Percentiles rank a stretch among this genome's conserved stretches.
Evolutionary conservation across 148 eudicot genomes (phyloP).

Genomic region (Suaeda aralocaspica): DNA sequence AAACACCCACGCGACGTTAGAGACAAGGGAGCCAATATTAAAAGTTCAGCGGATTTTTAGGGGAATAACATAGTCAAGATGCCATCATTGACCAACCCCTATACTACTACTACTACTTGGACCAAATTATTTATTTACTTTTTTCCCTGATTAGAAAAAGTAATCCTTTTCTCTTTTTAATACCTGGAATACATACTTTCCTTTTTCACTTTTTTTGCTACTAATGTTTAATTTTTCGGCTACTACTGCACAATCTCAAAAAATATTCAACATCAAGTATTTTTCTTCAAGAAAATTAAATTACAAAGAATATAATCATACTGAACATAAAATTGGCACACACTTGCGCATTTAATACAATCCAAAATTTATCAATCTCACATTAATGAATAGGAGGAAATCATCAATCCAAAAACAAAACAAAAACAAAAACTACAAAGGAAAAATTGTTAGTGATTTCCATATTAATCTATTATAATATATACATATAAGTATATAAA

Average conservation of each 20-base stretch:
- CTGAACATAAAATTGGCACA: neutral
- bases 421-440: neutral
- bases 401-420: neutral
- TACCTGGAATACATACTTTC: neutral
- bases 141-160: slow-evolving; percentile 3
- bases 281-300: too few relatives aligned
- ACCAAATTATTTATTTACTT: slow-evolving; percentile 2
- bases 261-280: too few relatives aligned
- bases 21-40: neutral
- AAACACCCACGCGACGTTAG: too few relatives aligned
- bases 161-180: neutral
- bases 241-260: too few relatives aligned
- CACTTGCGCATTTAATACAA: slow-evolving; percentile 12
- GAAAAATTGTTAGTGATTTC: slow-evolving; percentile 10
- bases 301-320: too few relatives aligned
- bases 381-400: neutral
- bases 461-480: slow-evolving; percentile 8
- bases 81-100: slow-evolving; percentile 8
- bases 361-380: neutral
- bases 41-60: neutral
- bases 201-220: neutral
- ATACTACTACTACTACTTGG: neutral
- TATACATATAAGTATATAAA: neutral
- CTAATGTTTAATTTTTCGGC: too few relatives aligned
- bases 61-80: neutral